These are phyloP conservation scores for Zoysia japonica DNA, from an alignment of 176 grass and related monocot species.

Conservation along the genomic window DNA sequence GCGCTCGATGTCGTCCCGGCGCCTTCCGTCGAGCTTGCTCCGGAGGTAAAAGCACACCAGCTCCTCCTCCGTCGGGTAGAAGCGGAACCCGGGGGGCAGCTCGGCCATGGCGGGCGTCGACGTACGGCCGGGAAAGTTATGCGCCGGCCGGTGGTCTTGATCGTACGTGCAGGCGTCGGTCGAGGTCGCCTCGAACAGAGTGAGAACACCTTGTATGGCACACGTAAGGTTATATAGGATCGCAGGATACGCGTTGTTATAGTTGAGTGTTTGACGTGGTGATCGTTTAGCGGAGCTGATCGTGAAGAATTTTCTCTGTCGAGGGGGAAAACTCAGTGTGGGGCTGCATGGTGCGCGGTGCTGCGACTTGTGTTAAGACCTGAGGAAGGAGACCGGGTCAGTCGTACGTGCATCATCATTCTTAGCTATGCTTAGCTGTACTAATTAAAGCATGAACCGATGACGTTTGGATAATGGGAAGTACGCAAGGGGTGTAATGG, in stretches of 20 bases:
- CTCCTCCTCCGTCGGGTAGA: conserved; percentile 97
- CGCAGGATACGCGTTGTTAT: conserved; percentile 12
- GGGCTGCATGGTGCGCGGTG: not conserved
- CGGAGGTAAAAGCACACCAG: conserved; percentile 82
- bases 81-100: conserved; percentile 64
- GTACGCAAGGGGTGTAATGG: too few species aligned
- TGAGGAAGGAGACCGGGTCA: not conserved
- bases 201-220: conserved; percentile 37
- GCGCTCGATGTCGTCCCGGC: conserved; percentile 53
- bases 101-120: conserved; percentile 32
- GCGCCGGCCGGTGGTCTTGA: too few species aligned
- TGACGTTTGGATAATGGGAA: too few species aligned
- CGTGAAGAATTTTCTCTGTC: conserved; percentile 30
- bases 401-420: too few species aligned
- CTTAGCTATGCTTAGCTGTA: too few species aligned
- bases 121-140: not conserved
- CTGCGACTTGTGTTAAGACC: not conserved
- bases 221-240: conserved; percentile 33
- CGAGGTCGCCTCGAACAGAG: not conserved
- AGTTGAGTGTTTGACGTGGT: conserved; percentile 22
- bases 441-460: too few species aligned
- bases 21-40: conserved; percentile 63
- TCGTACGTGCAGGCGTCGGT: not conserved
- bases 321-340: not conserved
- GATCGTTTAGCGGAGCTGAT: not conserved